phyloP scores from a whole-genome alignment of 768 basidiomycete genomes.

The Punctularia strigosozonata region DNA sequence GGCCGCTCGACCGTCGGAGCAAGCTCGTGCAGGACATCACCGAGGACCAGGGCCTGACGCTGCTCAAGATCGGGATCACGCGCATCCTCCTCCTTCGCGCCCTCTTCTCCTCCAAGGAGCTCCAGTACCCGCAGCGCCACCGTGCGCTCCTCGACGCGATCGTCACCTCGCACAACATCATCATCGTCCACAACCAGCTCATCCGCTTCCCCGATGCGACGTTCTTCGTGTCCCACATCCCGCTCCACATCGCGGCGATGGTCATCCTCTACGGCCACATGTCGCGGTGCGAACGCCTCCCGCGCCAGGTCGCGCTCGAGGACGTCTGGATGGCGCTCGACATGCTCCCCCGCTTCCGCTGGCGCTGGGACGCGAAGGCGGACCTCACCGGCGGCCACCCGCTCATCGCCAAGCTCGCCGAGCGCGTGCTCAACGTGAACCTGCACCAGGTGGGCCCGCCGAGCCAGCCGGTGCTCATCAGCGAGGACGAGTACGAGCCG shows the following conservation, averaged over 20 bases:
- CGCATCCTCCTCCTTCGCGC: conserved; percentile 70
- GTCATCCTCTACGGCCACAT: conserved; percentile 83
- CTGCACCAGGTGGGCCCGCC: conserved; percentile 44
- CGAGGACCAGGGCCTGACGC: conserved; percentile 71
- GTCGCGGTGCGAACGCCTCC: conserved; percentile 59
- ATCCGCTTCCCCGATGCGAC: conserved; percentile 78
- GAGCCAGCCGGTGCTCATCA: conserved; percentile 23
- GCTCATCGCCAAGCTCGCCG: conserved; percentile 73
- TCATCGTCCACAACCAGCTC: conserved; percentile 73
- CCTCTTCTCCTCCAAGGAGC: conserved; percentile 65
- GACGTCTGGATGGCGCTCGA: conserved; percentile 83
- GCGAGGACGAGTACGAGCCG: conserved; percentile 34
- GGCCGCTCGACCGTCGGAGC: conserved; percentile 53
- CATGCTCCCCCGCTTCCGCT: conserved; percentile 81
- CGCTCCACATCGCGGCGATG: conserved; percentile 85
- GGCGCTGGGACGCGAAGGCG: conserved; percentile 88
- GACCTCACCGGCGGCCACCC: conserved; percentile 73
- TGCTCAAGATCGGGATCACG: conserved; percentile 75
- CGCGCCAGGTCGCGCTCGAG: conserved; percentile 56
- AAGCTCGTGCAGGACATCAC: conserved; percentile 63
- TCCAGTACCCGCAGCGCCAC: conserved; percentile 51
- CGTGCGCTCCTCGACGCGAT: conserved; percentile 76
- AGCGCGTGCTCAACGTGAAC: conserved; percentile 66
- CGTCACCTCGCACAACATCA: conserved; percentile 78
- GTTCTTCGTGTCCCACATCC: conserved; percentile 84